Conservation (phyloP, 225 moss, liverwort and hornwort species). For the Lunularia cruciata region DNA sequence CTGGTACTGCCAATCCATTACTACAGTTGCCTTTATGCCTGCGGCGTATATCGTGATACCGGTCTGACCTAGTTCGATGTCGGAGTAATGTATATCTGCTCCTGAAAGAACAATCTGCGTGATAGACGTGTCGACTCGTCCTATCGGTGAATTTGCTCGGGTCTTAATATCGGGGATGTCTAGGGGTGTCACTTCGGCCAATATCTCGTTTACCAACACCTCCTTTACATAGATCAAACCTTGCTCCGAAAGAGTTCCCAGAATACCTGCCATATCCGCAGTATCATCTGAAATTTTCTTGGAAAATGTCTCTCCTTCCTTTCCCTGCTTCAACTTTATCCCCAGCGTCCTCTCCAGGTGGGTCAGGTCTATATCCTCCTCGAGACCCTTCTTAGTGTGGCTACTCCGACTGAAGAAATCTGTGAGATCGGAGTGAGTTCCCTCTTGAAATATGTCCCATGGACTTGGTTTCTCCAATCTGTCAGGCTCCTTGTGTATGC, state of each 20-base stretch:
- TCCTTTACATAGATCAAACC: conserved; percentile 88
- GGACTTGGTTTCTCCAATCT: conserved; percentile 1
- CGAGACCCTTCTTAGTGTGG: not conserved
- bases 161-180: conserved; percentile 59
- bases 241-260: conserved; percentile 74
- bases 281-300: not conserved
- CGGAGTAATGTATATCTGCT: conserved; percentile 66
- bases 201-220: conserved; percentile 72
- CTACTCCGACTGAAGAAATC: not conserved
- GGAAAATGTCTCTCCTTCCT: not conserved
- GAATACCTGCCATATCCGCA: conserved; percentile 49
- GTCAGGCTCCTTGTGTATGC: not conserved
- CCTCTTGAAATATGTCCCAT: not conserved
- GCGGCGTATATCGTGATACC: conserved; percentile 71
- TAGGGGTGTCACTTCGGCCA: conserved; percentile 76
- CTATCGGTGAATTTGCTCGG: conserved; percentile 65
- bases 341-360: conserved; percentile 27
- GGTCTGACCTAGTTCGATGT: conserved; percentile 54
- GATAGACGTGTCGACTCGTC: conserved; percentile 58
- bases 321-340: conserved; percentile 9
- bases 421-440: conserved; percentile 13
- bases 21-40: conserved; percentile 58
- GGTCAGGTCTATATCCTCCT: conserved; percentile 15
- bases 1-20: conserved; percentile 72
- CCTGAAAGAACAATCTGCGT: conserved; percentile 60